These are phyloP conservation scores for Dalbergia oliveri DNA, from an alignment of 306 rosid genomes.

Conservation along the genomic window DNA sequence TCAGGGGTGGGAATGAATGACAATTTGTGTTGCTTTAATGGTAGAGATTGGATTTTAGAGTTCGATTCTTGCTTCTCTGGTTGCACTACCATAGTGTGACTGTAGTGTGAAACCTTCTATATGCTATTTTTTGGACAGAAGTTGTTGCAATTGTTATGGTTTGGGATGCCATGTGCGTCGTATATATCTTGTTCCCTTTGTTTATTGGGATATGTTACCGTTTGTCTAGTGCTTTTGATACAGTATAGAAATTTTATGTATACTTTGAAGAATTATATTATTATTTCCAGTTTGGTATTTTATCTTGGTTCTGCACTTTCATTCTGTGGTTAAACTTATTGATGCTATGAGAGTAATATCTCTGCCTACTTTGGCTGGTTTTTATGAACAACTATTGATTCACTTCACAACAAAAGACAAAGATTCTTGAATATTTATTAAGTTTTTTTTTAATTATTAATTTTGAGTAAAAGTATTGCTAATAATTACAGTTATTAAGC, in stretches of 20 bases:
- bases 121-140: background rate
- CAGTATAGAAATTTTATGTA: background rate
- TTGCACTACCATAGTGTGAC: background rate
- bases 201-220: constrained; percentile 15
- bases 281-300: constrained; percentile 4
- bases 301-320: background rate
- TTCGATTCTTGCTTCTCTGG: background rate
- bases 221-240: background rate
- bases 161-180: background rate
- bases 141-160: background rate
- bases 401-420: constrained; percentile 20
- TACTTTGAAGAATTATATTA: background rate
- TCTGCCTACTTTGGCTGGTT: background rate
- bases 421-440: background rate
- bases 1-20: background rate
- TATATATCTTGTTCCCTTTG: constrained; percentile 12
- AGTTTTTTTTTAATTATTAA: background rate
- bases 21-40: constrained; percentile 6
- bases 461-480: constrained; percentile 9
- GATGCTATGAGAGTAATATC: background rate
- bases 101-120: background rate
- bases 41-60: constrained; percentile 9
- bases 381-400: constrained; percentile 5
- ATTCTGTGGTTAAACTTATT: constrained; percentile 6
- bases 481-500: constrained; percentile 7